Base-by-base conservation (phyloP, 371 early-diverging fungal species). In the Nematocida ironsii region DNA sequence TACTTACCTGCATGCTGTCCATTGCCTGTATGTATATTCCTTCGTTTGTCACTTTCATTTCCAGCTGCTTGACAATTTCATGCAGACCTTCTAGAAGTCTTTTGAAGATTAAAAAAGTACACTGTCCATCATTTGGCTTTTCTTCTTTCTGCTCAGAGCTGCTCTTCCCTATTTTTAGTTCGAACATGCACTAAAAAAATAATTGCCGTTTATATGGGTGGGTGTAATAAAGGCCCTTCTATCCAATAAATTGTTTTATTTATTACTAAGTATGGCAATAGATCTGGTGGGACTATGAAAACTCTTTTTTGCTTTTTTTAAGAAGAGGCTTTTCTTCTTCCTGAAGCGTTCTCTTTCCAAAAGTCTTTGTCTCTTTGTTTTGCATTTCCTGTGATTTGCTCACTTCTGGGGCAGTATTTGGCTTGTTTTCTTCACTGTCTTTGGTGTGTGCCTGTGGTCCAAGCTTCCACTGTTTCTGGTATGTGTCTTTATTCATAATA, bases 21-120 rank as follows among this genome's bases (percentile, higher is more conserved):
- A 96, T 97, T 68, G 95, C 94, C 89, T 96, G 97, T n/a, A 97
- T 90, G 42, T 92, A 90, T 78, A 96, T 92, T 82, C 97, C 97
- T 54, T 91, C 89, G 82, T 95, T 94, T 64, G 90, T 92, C 88
- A 95, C 95, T 86, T 96, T 95, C 89, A 96, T 94, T 90, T 96
- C 96, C 86, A 92, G 93, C 86, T 96, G 94, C 23, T 91, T 90
- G 71, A 97, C 94, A 70, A 97, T 90, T 83, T 97, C 97, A 89
- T 93, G 94, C 88, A 96, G 88, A 72, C 96, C 94, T 84, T 96
- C 97, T 81, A 96, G 90, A 83, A 95, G 87, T 89, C 92, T 91
- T 88, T 94, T 94, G 78, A 95, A 91, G 62, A 92, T 18, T n/a
- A 27, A n/a, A 57, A 70, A 69, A 0, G 80, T 67, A 61, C 80